Conservation (phyloP, 805 yeast species). For the Kregervanrija delftensis region DNA sequence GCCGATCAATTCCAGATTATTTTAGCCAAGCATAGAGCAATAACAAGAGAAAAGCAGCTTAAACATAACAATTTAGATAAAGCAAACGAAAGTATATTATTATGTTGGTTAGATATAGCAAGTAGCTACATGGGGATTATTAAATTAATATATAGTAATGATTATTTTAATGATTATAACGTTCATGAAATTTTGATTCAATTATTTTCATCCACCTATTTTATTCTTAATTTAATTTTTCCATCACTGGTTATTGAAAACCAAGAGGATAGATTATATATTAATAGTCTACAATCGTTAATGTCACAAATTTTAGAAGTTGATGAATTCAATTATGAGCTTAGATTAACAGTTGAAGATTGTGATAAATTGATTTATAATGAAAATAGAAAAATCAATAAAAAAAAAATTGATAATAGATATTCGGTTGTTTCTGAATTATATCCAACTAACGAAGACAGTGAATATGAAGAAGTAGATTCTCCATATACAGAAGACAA, state of each 20-base stretch:
- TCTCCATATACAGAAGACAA: neutral
- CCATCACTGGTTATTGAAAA: constrained; percentile 7
- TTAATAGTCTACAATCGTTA: constrained; percentile 8
- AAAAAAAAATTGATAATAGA: too few species aligned
- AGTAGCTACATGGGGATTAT: constrained; percentile 16
- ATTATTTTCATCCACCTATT: constrained; percentile 15
- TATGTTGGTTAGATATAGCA: constrained; percentile 19
- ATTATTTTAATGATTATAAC: constrained; percentile 10
- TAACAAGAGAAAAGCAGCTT: too few species aligned
- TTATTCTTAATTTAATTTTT: constrained; percentile 13
- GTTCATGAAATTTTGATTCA: constrained; percentile 17
- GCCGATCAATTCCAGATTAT: too few species aligned
- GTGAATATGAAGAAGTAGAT: neutral
- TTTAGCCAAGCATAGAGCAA: too few species aligned
- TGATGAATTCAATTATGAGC: constrained; percentile 10
- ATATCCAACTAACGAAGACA: neutral
- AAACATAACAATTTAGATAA: neutral
- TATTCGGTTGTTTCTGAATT: neutral
- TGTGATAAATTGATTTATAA: constrained; percentile 7
- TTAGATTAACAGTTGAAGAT: constrained; percentile 11
- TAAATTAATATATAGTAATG: constrained; percentile 8
- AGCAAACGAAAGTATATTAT: neutral
- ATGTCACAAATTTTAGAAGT: constrained; percentile 8
- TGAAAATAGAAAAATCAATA: neutral
- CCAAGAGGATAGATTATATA: constrained; percentile 14